Percentiles rank a stretch among this genome's conserved stretches.
Conservation (phyloP, 2,329 filamentous ascomycete genomes). For the Hypoxylon sp. region DNA sequence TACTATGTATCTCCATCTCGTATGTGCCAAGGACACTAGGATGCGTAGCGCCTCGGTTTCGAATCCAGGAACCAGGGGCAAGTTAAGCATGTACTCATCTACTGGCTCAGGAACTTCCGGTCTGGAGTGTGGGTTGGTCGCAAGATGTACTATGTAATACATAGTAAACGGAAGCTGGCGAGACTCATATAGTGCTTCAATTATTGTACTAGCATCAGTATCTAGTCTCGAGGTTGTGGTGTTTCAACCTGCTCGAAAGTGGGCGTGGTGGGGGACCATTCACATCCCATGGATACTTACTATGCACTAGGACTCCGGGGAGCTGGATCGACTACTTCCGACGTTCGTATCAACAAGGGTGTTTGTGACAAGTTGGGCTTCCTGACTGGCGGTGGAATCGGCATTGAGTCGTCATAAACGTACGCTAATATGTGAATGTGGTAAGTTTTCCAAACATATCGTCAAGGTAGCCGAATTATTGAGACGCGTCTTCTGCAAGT, state of each 20-base stretch:
- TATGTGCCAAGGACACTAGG: conserved; percentile 14
- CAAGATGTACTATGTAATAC: too few relatives aligned
- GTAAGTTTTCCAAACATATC: conserved; percentile 14
- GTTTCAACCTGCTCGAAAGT: conserved; percentile 25
- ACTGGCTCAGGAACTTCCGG: background rate
- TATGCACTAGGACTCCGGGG: conserved; percentile 37
- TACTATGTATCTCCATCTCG: conserved; percentile 13
- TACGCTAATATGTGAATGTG: conserved; percentile 10
- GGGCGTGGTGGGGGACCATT: conserved; percentile 30
- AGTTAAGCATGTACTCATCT: conserved; percentile 3
- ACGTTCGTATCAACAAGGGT: conserved; percentile 32
- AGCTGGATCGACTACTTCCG: conserved; percentile 35
- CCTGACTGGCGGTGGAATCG: conserved; percentile 34
- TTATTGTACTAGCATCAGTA: conserved; percentile 26
- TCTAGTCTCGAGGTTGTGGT: conserved; percentile 21
- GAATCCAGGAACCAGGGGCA: conserved; percentile 8
- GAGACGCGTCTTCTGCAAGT: conserved; percentile 39
- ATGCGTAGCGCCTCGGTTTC: conserved; percentile 20
- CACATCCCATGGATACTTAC: conserved; percentile 32
- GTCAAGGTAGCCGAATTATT: conserved; percentile 21
- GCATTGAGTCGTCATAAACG: conserved; percentile 18
- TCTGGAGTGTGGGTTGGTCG: conserved; percentile 12
- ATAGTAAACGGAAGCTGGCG: conserved; percentile 6
- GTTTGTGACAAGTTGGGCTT: conserved; percentile 15
- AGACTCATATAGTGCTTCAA: conserved; percentile 27